Base-by-base conservation (phyloP, 352 stramenopile species). In the Pythium rishiriense region DNA sequence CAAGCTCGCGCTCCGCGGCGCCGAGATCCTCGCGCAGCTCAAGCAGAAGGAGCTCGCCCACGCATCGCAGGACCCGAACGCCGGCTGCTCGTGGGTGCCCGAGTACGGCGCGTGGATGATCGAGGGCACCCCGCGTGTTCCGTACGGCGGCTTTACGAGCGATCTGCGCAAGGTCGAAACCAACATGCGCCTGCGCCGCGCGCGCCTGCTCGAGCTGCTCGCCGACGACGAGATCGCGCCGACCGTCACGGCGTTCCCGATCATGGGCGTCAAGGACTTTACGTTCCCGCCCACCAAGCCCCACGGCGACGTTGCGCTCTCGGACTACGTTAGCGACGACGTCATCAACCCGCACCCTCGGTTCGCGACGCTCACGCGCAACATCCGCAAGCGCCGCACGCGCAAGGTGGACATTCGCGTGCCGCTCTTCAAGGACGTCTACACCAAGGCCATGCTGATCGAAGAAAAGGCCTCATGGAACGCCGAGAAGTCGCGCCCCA, bases 81-180 rank as follows among this genome's bases (percentile, higher is more conserved):
- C 47, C n/a, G 97, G 95, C 15, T 99, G 94, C 78, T 98, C 86
- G 62, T 99, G 97, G 97, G 97, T 99, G 68, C 98, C 97, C 33
- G 98, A 99, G 76, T 99, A 99, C 74, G 98, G 98, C 43, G 87
- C 91, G 14, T 99, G 98, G 97, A 99, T 99, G 98, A 95, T 99
- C 22, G 98, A 99, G 81, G 94, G 96, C 46, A 99, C 97, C 53
- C 97, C 97, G 17, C 88, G 66, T 53, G 81, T 78, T 33, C 97
- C 97, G 0, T 99, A 99, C 72, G 91, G 86, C 42, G 95, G 96
- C 57, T 99, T 98, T 66, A 96, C 94, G 14, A 93, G 77, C 46
- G 96, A 99, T 70, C 75, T 99, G 45, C 81, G 94, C 60, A 93
- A 97, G 57, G 97, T 99, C 4, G 97, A 99, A 76, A 75, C 75